phyloP scores from a whole-genome alignment of 345 rosid genomes.

The Nephelium lappaceum region DNA sequence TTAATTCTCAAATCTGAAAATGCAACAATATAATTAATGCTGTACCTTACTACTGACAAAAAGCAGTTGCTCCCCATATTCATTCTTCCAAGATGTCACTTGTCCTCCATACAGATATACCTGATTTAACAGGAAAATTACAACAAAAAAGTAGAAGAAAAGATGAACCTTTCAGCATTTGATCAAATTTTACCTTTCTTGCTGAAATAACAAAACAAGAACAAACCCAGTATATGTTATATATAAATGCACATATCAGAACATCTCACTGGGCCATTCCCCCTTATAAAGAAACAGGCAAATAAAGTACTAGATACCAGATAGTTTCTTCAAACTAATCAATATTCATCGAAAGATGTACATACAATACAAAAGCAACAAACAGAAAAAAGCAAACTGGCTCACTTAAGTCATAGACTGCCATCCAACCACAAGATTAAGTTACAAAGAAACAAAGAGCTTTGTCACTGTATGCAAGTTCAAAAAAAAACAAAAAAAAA shows the following conservation, averaged over 20 bases:
- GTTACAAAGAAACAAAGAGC: not conserved
- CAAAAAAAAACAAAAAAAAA: too few relatives aligned
- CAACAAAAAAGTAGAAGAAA: not conserved
- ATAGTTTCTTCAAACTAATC: not conserved
- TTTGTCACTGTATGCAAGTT: not conserved
- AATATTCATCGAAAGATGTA: not conserved
- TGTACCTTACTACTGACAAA: constrained; percentile 78
- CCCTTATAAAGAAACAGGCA: not conserved
- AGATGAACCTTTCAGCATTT: not conserved
- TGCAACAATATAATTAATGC: not conserved
- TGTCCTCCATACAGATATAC: constrained; percentile 82
- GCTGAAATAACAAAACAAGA: not conserved
- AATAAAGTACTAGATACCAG: not conserved
- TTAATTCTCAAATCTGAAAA: not conserved
- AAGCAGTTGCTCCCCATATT: constrained; percentile 75
- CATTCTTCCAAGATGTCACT: constrained; percentile 90
- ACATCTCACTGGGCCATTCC: not conserved
- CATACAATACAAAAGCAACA: not conserved
- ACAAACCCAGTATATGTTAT: not conserved
- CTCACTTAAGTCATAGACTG: not conserved
- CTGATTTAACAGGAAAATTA: constrained; percentile 32
- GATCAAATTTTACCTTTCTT: not conserved
- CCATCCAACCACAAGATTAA: not conserved
- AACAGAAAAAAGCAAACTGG: not conserved
- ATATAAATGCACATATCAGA: not conserved